phyloP scores from a whole-genome alignment of 1,139 yeast species.

The Kodamaea anthophila region DNA sequence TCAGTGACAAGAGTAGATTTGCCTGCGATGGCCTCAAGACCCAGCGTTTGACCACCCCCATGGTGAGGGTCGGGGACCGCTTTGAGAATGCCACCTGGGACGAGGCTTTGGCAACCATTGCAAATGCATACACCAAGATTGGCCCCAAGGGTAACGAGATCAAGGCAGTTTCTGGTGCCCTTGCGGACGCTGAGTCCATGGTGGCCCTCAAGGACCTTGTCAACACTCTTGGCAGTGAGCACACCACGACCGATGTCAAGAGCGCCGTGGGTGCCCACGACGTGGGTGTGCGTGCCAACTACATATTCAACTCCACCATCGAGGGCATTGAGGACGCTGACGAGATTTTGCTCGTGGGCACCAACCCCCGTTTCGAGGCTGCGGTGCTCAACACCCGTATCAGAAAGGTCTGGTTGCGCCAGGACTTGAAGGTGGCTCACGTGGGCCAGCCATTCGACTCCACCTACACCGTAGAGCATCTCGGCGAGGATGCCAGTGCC shows the following conservation, averaged over 20 bases:
- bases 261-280: slow-evolving; percentile 63
- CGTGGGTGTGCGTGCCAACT: slow-evolving; percentile 72
- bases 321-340: slow-evolving; percentile 81
- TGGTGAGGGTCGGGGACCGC: slow-evolving; percentile 63
- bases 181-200: slow-evolving; percentile 77
- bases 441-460: slow-evolving; percentile 77
- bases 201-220: slow-evolving; percentile 77
- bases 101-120: slow-evolving; percentile 69
- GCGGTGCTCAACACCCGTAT: slow-evolving; percentile 83
- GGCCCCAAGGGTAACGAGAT: slow-evolving; percentile 66
- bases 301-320: slow-evolving; percentile 73
- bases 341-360: slow-evolving; percentile 70
- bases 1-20: slow-evolving; percentile 80
- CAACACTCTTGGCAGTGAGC: slow-evolving; percentile 75
- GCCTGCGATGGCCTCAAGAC: slow-evolving; percentile 84
- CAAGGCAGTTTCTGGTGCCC: slow-evolving; percentile 78
- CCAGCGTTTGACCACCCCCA: slow-evolving; percentile 80
- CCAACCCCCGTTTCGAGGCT: slow-evolving; percentile 89
- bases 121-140: slow-evolving; percentile 53
- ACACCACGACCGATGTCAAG: slow-evolving; percentile 66
- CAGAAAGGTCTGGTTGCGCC: slow-evolving; percentile 75
- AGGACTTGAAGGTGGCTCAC: slow-evolving; percentile 58
- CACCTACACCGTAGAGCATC: slow-evolving; percentile 60
- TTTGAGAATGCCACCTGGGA: slow-evolving; percentile 85
- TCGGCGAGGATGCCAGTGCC: slow-evolving; percentile 58